phyloP scores from a whole-genome alignment of 805 yeast species.

The Saturnispora bothae region DNA sequence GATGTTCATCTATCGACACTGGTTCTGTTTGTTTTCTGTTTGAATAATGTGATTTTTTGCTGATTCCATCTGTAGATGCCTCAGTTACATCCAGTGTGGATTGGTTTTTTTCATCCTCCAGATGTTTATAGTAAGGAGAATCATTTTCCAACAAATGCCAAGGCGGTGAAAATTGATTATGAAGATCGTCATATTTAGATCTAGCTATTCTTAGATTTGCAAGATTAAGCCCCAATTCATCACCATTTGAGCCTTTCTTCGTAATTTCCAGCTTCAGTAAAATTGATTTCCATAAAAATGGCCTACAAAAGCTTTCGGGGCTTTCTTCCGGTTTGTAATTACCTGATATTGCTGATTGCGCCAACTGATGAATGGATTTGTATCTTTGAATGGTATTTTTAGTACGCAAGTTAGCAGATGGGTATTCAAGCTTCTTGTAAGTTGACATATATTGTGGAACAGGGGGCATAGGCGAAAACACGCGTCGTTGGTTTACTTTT shows the following conservation, averaged over 20 bases:
- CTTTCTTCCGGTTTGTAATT: slow-evolving; percentile 7
- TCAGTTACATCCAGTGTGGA: slow-evolving; percentile 19
- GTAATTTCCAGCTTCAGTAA: slow-evolving; percentile 10
- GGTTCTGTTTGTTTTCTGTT: background rate
- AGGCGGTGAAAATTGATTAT: slow-evolving; percentile 23
- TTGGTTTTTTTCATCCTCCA: too few species aligned
- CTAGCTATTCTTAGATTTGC: slow-evolving; percentile 15
- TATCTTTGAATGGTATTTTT: slow-evolving; percentile 6
- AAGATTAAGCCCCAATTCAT: slow-evolving; percentile 15
- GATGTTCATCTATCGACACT: background rate
- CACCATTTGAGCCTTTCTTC: slow-evolving; percentile 5
- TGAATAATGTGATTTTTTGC: slow-evolving; percentile 7
- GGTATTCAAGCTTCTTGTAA: background rate
- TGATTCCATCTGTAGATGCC: background rate
- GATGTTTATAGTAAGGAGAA: slow-evolving; percentile 17
- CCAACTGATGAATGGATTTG: slow-evolving; percentile 7
- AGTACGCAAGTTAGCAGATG: background rate
- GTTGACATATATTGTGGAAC: background rate
- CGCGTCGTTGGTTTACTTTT: background rate
- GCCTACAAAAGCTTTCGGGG: slow-evolving; percentile 13
- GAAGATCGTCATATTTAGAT: slow-evolving; percentile 13
- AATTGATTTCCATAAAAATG: slow-evolving; percentile 17
- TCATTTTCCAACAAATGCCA: slow-evolving; percentile 25
- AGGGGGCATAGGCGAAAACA: slow-evolving; percentile 4
- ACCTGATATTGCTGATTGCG: slow-evolving; percentile 8